A percentile compares a stretch with the other conserved stretches of the same genome.
These are phyloP conservation scores for Clavispora fructus DNA, from an alignment of 805 yeast genomes.

Conservation along the genomic window DNA sequence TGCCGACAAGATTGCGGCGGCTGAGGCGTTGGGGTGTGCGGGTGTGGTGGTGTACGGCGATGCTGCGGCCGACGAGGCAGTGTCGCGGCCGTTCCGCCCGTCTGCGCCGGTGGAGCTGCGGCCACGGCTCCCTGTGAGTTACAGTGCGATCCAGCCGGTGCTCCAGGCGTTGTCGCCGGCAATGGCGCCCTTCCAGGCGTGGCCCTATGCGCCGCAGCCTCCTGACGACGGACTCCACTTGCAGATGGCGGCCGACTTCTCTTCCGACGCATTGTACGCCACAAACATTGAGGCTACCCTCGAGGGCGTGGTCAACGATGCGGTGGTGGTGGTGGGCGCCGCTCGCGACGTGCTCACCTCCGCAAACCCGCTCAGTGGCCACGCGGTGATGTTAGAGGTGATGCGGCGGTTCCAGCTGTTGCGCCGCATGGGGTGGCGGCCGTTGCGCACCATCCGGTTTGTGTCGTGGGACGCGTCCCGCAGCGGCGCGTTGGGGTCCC, in stretches of 20 bases:
- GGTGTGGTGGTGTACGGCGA: conserved; percentile 13
- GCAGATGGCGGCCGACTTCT: conserved; percentile 2
- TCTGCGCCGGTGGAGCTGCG: not conserved
- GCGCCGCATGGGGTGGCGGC: conserved; percentile 36
- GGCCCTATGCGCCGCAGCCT: conserved; percentile 9
- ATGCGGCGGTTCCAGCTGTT: conserved; percentile 31
- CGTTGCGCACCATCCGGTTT: conserved; percentile 34
- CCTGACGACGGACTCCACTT: conserved; percentile 6
- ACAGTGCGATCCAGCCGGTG: conserved; percentile 9
- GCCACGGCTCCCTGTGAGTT: conserved; percentile 14
- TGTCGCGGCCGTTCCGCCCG: conserved; percentile 10
- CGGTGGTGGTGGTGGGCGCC: conserved; percentile 36
- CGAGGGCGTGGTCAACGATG: conserved; percentile 35
- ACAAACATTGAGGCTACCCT: conserved; percentile 30
- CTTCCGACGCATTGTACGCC: conserved; percentile 2
- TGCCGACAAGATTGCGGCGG: conserved; percentile 9
- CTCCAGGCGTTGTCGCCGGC: conserved; percentile 8
- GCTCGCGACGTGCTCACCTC: conserved; percentile 34
- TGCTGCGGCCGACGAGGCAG: conserved; percentile 4
- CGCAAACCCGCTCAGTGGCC: conserved; percentile 34
- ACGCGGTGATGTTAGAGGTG: conserved; percentile 35
- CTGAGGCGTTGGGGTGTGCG: conserved; percentile 9
- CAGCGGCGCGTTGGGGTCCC: conserved; percentile 30
- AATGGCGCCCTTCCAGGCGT: conserved; percentile 3
- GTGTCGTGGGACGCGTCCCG: conserved; percentile 38